phyloP scores from a whole-genome alignment of 306 rosid species.

The Cicer bijugum region DNA sequence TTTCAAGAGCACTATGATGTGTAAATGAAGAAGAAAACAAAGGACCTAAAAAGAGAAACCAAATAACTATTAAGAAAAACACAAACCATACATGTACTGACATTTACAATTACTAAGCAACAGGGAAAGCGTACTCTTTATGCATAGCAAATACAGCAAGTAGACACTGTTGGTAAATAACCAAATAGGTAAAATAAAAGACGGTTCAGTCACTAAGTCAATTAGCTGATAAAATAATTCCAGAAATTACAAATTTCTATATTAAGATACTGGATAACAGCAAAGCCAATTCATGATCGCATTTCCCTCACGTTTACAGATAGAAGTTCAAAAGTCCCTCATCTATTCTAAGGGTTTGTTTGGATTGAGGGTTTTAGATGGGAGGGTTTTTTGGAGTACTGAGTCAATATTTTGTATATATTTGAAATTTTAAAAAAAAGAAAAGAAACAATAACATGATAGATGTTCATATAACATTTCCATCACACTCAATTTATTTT shows the following conservation, averaged over 20 bases:
- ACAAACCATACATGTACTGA: neutral
- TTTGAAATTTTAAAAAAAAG: too few species aligned
- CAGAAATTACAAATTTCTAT: neutral
- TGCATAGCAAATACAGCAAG: slow-evolving; percentile 8
- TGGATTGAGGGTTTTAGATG: too few species aligned
- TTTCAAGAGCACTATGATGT: neutral
- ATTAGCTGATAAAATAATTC: neutral
- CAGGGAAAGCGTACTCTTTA: neutral
- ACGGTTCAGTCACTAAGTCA: neutral
- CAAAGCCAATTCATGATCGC: neutral
- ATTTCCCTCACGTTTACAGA: neutral
- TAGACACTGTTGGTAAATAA: neutral
- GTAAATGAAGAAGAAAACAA: slow-evolving; percentile 2
- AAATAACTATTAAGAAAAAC: neutral
- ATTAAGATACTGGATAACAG: neutral
- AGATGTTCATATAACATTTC: too few species aligned
- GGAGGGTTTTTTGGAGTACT: too few species aligned
- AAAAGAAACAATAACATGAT: too few species aligned
- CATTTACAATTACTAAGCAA: slow-evolving; percentile 32
- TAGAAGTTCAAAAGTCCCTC: slow-evolving; percentile 21
- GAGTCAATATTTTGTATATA: too few species aligned
- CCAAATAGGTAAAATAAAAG: slow-evolving; percentile 28
- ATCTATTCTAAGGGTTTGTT: neutral
- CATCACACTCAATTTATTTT: too few species aligned
- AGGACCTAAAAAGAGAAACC: slow-evolving; percentile 13